Evolutionary conservation across 2,329 filamentous ascomycete genomes (phyloP).

Genomic region (Fusarium albidum): DNA sequence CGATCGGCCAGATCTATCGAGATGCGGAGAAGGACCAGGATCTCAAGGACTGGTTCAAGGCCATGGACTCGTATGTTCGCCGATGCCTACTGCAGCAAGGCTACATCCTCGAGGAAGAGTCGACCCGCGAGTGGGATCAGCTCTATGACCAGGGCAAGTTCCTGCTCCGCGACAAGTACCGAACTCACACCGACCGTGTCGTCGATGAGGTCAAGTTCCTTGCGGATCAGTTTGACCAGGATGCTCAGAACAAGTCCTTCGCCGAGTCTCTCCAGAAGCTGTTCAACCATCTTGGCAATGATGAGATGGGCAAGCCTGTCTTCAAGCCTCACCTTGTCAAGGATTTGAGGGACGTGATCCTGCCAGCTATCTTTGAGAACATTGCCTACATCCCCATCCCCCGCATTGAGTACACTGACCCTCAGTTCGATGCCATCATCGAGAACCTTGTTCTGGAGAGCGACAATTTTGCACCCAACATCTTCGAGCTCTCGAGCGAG

Average conservation of each 20-base stretch:
- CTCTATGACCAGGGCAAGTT: slow-evolving; percentile 87
- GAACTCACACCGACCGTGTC: slow-evolving; percentile 83
- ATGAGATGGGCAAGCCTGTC: slow-evolving; percentile 80
- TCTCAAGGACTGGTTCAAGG: slow-evolving; percentile 88
- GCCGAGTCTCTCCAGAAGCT: slow-evolving; percentile 79
- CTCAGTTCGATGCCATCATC: slow-evolving; percentile 83
- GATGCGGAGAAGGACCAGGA: slow-evolving; percentile 89
- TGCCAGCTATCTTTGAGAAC: slow-evolving; percentile 84
- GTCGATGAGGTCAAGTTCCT: slow-evolving; percentile 92
- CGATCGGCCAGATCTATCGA: slow-evolving; percentile 84
- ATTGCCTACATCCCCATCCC: slow-evolving; percentile 91
- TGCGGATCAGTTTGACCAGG: slow-evolving; percentile 86
- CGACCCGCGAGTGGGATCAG: slow-evolving; percentile 81
- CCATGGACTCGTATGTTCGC: slow-evolving; percentile 79
- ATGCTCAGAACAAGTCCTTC: slow-evolving; percentile 86
- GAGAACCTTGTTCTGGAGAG: slow-evolving; percentile 96
- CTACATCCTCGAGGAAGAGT: slow-evolving; percentile 84
- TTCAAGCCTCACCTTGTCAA: slow-evolving; percentile 96
- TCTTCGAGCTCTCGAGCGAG: slow-evolving; percentile 86
- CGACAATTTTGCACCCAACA: slow-evolving; percentile 95
- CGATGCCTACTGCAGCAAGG: slow-evolving; percentile 88
- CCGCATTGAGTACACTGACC: slow-evolving; percentile 90
- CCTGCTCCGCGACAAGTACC: slow-evolving; percentile 89
- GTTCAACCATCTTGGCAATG: slow-evolving; percentile 87
- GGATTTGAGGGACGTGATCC: slow-evolving; percentile 85